These are phyloP conservation scores for Fusarium buharicum DNA, from an alignment of 2,329 filamentous ascomycete species.

Conservation along the genomic window DNA sequence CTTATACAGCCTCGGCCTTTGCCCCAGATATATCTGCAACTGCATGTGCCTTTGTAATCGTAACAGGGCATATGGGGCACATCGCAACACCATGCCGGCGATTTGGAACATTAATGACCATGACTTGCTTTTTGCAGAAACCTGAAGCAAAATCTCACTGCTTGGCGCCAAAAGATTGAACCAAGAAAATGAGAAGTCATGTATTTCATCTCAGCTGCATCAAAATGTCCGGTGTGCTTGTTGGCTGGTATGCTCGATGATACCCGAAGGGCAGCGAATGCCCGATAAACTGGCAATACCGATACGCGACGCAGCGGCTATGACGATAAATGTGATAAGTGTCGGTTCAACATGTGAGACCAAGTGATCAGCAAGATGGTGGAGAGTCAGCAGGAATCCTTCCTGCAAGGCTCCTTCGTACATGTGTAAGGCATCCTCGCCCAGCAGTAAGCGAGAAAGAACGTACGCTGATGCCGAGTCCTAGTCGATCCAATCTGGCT, in stretches of 20 bases:
- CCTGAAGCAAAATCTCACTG: constrained; percentile 11
- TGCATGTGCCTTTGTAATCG: constrained; percentile 6
- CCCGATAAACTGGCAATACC: constrained; percentile 5
- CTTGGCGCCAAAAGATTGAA: constrained; percentile 6
- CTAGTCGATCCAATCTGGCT: constrained; percentile 15
- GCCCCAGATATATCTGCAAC: constrained; percentile 16
- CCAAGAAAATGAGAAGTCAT: constrained; percentile 10
- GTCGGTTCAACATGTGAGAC: constrained; percentile 22
- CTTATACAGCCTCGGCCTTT: constrained; percentile 18
- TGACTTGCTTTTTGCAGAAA: background rate
- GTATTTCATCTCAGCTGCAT: constrained; percentile 6
- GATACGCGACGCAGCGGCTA: constrained; percentile 4
- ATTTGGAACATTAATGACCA: background rate
- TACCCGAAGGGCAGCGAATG: constrained; percentile 18
- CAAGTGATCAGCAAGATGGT: constrained; percentile 17
- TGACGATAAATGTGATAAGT: constrained; percentile 2
- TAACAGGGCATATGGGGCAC: constrained; percentile 1
- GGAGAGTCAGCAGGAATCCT: constrained; percentile 9
- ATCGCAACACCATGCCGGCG: constrained; percentile 2
- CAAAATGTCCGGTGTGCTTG: constrained; percentile 3
- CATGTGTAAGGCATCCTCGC: constrained; percentile 17
- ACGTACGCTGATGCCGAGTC: constrained; percentile 16
- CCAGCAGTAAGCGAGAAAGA: constrained; percentile 9
- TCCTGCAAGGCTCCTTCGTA: constrained; percentile 19
- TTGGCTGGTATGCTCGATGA: constrained; percentile 6